Evolutionary conservation across 306 rosid species (phyloP), one percentile per base, ranked within the genome.

Genomic region (Delonix regia): DNA sequence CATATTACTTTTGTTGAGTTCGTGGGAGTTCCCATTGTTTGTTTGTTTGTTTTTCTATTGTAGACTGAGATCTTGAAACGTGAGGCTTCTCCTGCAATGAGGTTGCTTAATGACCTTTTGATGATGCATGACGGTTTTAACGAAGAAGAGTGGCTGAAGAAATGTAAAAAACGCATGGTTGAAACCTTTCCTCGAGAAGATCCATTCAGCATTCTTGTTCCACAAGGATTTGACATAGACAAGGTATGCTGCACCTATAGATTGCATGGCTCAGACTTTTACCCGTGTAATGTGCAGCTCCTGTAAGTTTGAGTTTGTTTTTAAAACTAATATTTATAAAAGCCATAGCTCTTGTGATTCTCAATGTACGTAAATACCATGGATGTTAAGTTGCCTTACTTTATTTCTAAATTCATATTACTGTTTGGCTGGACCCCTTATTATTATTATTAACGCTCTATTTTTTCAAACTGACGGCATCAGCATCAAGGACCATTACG

Each of bases 71-170:
- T 95, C 81, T 85, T 91, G 88, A 95, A 91, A 85, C 85, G 80
- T 44, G 99, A 89, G 83, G 99, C 97, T 63, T 82, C 93, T 70
- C 96, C 92, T 56, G 96, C 98, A 55, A 95, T 91, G 99, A 87
- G 90, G 87, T 80, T 95, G 85, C 97, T 93, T 76, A 91, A 95
- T 44, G 97, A 95, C 65, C 98, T 95, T 72, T 82, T 95, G 90
- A 85, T 86, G 60, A 74, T 93, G 94, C 89, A 93, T 68, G 97
- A 93, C 81, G 96, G 94, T 45, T 71, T 79, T 80, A 82, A 91
- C 61, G 86, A 90, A 73, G 85, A 87, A 45, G 90, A 52, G 74
- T 93, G 97, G 99, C 87, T 93, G 80, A 95, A 86, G 81, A 89
- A 89, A 56, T 89, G 99, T 81, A 89, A 83, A 83, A 93, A 86